phyloP scores from a whole-genome alignment of 495 filamentous ascomycete genomes.

The Penicillium arizonense region DNA sequence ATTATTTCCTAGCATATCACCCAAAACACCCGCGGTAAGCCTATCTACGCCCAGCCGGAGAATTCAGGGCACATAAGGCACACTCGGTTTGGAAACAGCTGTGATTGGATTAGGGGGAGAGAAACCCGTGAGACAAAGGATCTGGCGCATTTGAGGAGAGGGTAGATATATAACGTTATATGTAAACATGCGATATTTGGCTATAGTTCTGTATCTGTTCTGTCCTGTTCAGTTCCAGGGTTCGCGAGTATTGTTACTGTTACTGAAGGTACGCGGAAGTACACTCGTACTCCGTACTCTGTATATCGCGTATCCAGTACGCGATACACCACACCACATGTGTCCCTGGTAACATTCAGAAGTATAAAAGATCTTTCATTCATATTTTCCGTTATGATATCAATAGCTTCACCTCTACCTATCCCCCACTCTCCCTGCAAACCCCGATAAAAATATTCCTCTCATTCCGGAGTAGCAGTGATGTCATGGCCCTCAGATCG shows the following conservation, averaged over 20 bases:
- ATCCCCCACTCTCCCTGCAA: too few relatives aligned
- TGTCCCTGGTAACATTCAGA: slow-evolving; percentile 26
- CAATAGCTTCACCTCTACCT: neutral
- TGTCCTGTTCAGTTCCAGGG: slow-evolving; percentile 1
- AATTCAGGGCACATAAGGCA: slow-evolving; percentile 3
- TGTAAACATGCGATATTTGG: neutral
- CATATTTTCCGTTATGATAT: too few relatives aligned
- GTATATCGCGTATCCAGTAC: slow-evolving; percentile 9
- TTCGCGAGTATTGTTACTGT: slow-evolving; percentile 20
- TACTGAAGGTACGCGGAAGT: slow-evolving; percentile 5
- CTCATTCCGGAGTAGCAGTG: neutral
- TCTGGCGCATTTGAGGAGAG: neutral
- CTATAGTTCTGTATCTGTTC: neutral
- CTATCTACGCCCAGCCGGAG: neutral
- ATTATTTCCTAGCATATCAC: too few relatives aligned
- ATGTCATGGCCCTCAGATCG: slow-evolving; percentile 3
- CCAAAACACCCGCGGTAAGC: neutral
- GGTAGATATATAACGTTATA: neutral
- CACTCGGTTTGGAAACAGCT: slow-evolving; percentile 1
- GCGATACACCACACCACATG: slow-evolving; percentile 15
- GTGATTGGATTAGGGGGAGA: neutral
- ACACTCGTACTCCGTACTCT: too few relatives aligned
- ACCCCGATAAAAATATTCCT: neutral
- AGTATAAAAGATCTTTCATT: slow-evolving; percentile 1
- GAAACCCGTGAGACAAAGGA: neutral